These are phyloP conservation scores for Golubevia pallescens DNA, from an alignment of 1,284 basidiomycete species.

Conservation along the genomic window DNA sequence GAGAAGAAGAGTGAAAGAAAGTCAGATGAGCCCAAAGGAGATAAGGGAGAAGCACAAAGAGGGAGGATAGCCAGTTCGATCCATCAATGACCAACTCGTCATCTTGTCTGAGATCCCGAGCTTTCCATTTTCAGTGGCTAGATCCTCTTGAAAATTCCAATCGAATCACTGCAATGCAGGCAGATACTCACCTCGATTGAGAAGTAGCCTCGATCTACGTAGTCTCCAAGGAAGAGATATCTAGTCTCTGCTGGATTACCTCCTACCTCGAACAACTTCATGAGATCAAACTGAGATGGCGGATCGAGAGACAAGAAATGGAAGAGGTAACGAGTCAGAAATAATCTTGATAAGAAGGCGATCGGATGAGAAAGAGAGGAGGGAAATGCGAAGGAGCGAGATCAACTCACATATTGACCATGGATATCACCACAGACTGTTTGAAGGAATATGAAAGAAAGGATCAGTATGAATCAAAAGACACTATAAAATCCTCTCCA, in stretches of 20 bases:
- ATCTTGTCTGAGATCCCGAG: no score
- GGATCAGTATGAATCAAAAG: constrained; percentile 1
- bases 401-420: constrained; percentile 46
- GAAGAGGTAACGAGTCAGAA: not conserved
- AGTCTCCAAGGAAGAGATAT: constrained; percentile 63
- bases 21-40: no score
- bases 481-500: no score
- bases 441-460: not conserved
- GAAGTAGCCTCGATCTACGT: constrained; percentile 63
- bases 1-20: not conserved
- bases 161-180: not conserved
- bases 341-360: not conserved
- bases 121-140: not conserved
- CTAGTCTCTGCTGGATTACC: constrained; percentile 62
- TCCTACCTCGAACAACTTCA: constrained; percentile 64
- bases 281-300: constrained; percentile 42
- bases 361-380: not conserved
- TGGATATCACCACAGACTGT: constrained; percentile 61
- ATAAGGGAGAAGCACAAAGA: not conserved
- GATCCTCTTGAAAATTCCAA: not conserved
- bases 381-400: not conserved
- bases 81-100: not conserved
- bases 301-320: not conserved
- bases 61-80: not conserved
- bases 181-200: constrained; percentile 47